Conservation (phyloP, 1,284 basidiomycete species). For the Apiotrichum veenhuisii region DNA sequence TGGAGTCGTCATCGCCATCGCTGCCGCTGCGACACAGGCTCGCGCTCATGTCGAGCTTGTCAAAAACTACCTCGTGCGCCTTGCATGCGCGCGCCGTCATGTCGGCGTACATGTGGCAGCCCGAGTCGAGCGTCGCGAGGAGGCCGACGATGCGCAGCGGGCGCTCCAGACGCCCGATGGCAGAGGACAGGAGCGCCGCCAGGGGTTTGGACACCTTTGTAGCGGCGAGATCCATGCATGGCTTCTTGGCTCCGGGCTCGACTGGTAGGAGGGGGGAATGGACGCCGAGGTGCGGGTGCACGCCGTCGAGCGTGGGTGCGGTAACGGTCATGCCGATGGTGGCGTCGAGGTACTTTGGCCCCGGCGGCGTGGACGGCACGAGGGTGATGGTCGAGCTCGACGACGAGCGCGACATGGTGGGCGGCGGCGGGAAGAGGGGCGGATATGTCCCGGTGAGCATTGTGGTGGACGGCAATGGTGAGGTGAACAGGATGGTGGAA, state of each 20-base stretch:
- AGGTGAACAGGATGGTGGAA: no score
- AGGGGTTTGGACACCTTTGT: slow-evolving; percentile 10
- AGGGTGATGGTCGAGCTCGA: slow-evolving; percentile 15
- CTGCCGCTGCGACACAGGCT: no score
- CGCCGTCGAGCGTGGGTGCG: neutral
- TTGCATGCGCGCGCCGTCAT: slow-evolving; percentile 22
- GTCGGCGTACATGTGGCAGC: slow-evolving; percentile 29
- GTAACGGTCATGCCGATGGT: neutral
- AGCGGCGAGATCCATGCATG: slow-evolving; percentile 10
- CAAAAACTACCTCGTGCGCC: slow-evolving; percentile 19
- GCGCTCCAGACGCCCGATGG: slow-evolving; percentile 13
- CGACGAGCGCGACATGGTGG: slow-evolving; percentile 17
- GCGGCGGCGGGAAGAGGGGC: neutral
- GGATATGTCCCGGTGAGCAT: neutral
- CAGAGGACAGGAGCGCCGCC: slow-evolving; percentile 8
- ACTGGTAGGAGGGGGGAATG: neutral
- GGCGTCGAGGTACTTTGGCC: neutral
- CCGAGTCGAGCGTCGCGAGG: slow-evolving; percentile 26
- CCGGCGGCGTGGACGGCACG: slow-evolving; percentile 12
- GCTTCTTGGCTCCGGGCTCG: no score
- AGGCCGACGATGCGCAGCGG: slow-evolving; percentile 29
- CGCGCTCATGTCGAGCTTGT: slow-evolving; percentile 11
- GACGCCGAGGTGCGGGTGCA: neutral
- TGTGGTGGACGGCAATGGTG: neutral
- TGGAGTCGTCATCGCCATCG: no score